Base-by-base conservation (phyloP, 495 filamentous ascomycete species). In the Penicillium crystallinum region DNA sequence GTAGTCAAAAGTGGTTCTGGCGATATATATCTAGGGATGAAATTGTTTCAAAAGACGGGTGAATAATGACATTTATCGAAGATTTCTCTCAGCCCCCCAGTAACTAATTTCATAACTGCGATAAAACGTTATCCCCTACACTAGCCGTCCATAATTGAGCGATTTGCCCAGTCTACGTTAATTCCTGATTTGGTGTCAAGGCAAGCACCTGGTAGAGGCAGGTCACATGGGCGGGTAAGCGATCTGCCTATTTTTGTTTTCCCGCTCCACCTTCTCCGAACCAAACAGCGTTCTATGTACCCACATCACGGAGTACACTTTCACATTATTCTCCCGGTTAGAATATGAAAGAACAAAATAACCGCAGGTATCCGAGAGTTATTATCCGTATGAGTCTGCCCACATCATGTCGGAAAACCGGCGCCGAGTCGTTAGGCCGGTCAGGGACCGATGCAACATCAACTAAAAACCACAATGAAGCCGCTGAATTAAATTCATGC, bases 101-200 rank as follows among this genome's bases (percentile, higher is more conserved):
- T 31, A 31, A 51, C 33, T 35, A 35, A 12, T 14, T 27, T 7
- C 3, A 33, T 27, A 4, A 15, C 4, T 21, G 49, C 49, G 55
- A 55, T 34, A 61, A 63, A 61, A 52, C 52, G 51, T 61, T 63
- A 53, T 58, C 61, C 61, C 57, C 43, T 31, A 31, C 14, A 46
- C 34, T 27, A 9, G 7, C 12, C 29, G 21, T 22, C 15, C 12
- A 21, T 50, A 10, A 37, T 27, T 11, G 19, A 46, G 43, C 40
- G 55, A 39, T 47, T 39, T 54, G 48, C 46, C 33, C 55, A 35
- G 36, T 25, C 17, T 22, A 19, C 44, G 30, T 27, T 49, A 30
- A 30, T 47, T 47, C 49, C 30, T 31, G 6, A 21, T 12, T 25
- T 23, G 45, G 33, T 29, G 12, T 23, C 35, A 37, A 55, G 27